Evolutionary conservation across 768 basidiomycete species (phyloP), one percentile per base, ranked within the genome.

Genomic region (Naganishia vaughanmartiniae): DNA sequence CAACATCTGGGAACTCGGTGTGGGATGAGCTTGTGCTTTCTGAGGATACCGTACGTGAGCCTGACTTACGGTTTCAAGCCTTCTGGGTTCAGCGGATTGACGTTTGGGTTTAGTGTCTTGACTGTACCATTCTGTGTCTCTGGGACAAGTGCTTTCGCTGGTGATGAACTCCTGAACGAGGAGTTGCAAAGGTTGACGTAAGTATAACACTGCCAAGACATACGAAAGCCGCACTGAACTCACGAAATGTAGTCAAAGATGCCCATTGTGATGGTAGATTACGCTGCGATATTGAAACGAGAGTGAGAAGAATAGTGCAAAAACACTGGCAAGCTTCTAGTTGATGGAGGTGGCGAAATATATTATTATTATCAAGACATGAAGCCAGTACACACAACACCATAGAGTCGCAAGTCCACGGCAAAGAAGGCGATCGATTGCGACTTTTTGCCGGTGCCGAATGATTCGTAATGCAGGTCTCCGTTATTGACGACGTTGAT

Each of bases 21-120:
- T 14, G 53, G 14, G 30, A 39, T 17, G 54, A 55, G 31, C n/a
- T 51, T 58, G 21, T 19, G 36, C 24, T 48, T 45, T 19, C n/a
- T 39, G 9, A 63, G n/a, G 54, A 3, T n/a, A 58, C 11, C 6
- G 21, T 9, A 42, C 11, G 54, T n/a, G 39, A 21, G 26, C 26
- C 11, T 19, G 17, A 84, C 92, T 70, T 80, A 96, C 95, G 95
- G 90, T 80, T 98, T 99, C 65, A 96, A 82, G n/a, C 93, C 93
- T 76, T 93, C 77, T 0, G 95, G 95, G 80, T 98, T 98, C 69
- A 94, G 82, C 11, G 92, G 93, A 79, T 96, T 96, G 42, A 80
- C 70, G 36, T 54, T 45, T 14, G 69, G 60, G 60, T 70, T 70
- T 21, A 60, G 63, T 14, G 69, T 58, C 36, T 70, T 63, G 24